Evolutionary conservation across 257 asterid genomes (phyloP).

Genomic region (Rhazya stricta): DNA sequence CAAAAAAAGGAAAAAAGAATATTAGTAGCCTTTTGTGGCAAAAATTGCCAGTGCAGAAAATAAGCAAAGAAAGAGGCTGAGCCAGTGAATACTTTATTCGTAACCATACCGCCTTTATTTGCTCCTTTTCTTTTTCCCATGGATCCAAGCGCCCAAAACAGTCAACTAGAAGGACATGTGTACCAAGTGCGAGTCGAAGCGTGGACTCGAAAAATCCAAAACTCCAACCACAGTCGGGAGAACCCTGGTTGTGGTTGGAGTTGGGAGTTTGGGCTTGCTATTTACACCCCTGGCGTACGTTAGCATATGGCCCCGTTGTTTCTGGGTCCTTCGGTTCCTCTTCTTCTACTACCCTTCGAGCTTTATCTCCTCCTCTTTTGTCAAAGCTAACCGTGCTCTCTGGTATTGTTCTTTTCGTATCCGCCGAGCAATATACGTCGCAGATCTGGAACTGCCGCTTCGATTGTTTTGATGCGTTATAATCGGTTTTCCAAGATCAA

Average conservation of each 20-base stretch:
- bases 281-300: conserved; percentile 29
- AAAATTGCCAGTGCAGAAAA: not conserved
- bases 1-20: too few species aligned
- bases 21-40: not conserved
- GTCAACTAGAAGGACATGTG: conserved; percentile 16
- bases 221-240: conserved; percentile 6
- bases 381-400: conserved; percentile 8
- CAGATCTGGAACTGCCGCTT: conserved; percentile 14
- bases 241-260: conserved; percentile 9
- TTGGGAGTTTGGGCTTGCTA: not conserved
- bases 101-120: conserved; percentile 5
- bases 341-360: conserved; percentile 15
- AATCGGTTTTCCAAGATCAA: not conserved
- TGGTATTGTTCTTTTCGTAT: conserved; percentile 7
- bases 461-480: conserved; percentile 7
- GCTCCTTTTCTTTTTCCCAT: not conserved
- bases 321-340: conserved; percentile 31
- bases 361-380: conserved; percentile 10
- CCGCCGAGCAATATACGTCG: not conserved
- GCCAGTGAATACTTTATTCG: not conserved
- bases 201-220: not conserved
- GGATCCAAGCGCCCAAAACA: not conserved
- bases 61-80: not conserved
- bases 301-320: conserved; percentile 29
- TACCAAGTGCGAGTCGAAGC: conserved; percentile 13